A percentile compares a stretch with the other conserved stretches of the same genome.
Conservation (phyloP, 1,284 basidiomycete species). For the Abortiporus biennis region DNA sequence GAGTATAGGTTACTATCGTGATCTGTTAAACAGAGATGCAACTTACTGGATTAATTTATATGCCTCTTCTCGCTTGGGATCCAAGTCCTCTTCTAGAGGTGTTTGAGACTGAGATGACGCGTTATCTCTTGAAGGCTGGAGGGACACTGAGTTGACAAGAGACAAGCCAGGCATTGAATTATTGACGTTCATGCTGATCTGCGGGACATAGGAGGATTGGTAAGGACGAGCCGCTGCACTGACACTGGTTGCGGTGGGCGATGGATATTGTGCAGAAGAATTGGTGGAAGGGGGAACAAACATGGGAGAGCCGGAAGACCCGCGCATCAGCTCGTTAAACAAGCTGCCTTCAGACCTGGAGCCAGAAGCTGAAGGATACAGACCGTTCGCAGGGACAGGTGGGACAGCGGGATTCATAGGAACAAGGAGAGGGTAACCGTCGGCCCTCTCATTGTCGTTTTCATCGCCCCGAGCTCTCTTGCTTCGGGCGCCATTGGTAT, state of each 20-base stretch:
- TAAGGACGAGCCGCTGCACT: conserved; percentile 34
- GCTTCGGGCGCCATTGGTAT: conserved; percentile 28
- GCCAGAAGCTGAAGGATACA: conserved; percentile 23
- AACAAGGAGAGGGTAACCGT: conserved; percentile 49
- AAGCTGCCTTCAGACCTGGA: conserved; percentile 39
- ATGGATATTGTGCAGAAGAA: conserved; percentile 32
- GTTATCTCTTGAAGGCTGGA: conserved; percentile 1
- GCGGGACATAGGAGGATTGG: conserved; percentile 46
- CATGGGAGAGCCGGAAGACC: conserved; percentile 52
- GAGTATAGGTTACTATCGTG: not conserved
- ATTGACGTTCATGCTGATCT: conserved; percentile 39
- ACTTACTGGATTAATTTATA: conserved; percentile 75
- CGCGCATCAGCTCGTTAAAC: conserved; percentile 59
- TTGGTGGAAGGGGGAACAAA: conserved; percentile 43
- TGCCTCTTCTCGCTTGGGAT: conserved; percentile 70
- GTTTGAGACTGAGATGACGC: conserved; percentile 12
- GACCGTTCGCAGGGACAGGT: conserved; percentile 29
- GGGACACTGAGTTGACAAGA: conserved; percentile 19
- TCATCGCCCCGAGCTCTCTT: conserved; percentile 45
- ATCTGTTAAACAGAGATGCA: not conserved
- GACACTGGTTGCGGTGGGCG: conserved; percentile 15
- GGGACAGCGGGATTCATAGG: conserved; percentile 40
- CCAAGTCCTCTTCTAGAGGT: conserved; percentile 42
- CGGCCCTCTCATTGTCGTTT: conserved; percentile 35
- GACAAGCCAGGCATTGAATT: conserved; percentile 42